A percentile compares a stretch with the other conserved stretches of the same genome.
Evolutionary conservation across 2,329 filamentous ascomycete genomes (phyloP).

Genomic region (Bipolaris zeicola): DNA sequence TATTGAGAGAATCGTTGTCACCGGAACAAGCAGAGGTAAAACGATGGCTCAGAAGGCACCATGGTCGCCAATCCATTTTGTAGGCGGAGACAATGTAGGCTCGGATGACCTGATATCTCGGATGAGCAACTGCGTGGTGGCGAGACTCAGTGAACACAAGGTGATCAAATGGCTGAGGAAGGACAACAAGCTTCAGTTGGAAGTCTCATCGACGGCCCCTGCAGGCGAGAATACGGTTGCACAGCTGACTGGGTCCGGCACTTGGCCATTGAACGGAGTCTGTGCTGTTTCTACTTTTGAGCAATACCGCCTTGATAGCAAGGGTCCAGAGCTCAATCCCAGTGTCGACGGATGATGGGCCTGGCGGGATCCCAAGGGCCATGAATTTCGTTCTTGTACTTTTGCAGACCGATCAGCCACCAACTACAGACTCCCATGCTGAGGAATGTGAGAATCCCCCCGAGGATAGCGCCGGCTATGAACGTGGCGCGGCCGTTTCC

Average conservation of each 20-base stretch:
- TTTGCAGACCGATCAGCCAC: constrained; percentile 96
- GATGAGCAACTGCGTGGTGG: constrained; percentile 39
- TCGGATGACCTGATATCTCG: constrained; percentile 39
- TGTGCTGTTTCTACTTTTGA: constrained; percentile 35
- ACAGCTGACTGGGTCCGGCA: constrained; percentile 22
- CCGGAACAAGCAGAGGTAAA: constrained; percentile 40
- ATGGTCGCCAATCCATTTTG: constrained; percentile 47
- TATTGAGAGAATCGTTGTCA: constrained; percentile 41
- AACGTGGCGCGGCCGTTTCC: constrained; percentile 61
- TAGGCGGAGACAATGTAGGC: constrained; percentile 46
- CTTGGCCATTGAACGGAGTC: constrained; percentile 40
- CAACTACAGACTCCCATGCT: constrained; percentile 93
- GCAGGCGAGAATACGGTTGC: constrained; percentile 25
- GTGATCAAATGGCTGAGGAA: constrained; percentile 40
- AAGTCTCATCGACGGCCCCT: constrained; percentile 34
- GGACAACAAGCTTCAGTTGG: constrained; percentile 36
- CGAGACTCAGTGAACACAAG: constrained; percentile 25
- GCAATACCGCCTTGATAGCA: constrained; percentile 27
- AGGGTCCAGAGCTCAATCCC: constrained; percentile 48
- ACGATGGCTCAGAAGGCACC: constrained; percentile 40
- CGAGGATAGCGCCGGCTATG: constrained; percentile 75
- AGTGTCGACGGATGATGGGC: constrained; percentile 77
- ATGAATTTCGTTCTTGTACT: constrained; percentile 99
- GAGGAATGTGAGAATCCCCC: constrained; percentile 73
- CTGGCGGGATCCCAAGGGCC: constrained; percentile 97